These are phyloP conservation scores for Venustampulla echinocandica DNA, from an alignment of 495 filamentous ascomycete genomes.

Conservation along the genomic window DNA sequence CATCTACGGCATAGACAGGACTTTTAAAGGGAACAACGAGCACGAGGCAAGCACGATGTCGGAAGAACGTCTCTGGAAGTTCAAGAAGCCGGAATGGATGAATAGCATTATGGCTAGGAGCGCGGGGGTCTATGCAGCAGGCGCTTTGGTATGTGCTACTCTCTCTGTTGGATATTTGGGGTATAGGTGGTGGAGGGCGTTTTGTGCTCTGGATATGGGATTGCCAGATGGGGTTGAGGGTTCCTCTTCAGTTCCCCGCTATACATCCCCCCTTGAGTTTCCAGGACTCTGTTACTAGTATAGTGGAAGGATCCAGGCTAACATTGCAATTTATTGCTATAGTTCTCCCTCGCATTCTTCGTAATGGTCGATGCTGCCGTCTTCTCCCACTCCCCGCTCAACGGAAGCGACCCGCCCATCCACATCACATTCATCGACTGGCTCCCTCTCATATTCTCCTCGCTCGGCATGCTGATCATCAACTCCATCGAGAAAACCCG, in stretches of 20 bases:
- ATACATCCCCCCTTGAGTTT: no score
- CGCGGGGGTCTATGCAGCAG: constrained; percentile 76
- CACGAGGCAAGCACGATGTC: constrained; percentile 26
- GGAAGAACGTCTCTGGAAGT: constrained; percentile 67
- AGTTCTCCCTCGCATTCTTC: constrained; percentile 98
- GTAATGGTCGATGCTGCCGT: constrained; percentile 85
- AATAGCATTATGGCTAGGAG: constrained; percentile 77
- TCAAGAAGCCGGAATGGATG: constrained; percentile 77
- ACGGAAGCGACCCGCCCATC: constrained; percentile 58
- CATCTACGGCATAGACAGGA: no score
- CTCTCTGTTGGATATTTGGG: not conserved
- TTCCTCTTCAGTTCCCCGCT: no score
- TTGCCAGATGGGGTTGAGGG: no score
- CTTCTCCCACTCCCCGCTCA: constrained; percentile 71
- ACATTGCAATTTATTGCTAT: no score
- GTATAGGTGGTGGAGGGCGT: not conserved
- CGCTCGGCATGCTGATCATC: constrained; percentile 96
- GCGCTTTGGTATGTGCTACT: constrained; percentile 64
- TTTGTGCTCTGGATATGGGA: no score
- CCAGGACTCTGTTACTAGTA: no score
- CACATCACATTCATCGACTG: constrained; percentile 97
- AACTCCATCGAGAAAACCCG: constrained; percentile 94
- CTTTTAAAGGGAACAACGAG: not conserved
- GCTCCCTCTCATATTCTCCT: constrained; percentile 92
- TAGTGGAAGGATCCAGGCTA: not conserved